Base-by-base conservation (phyloP, 495 filamentous ascomycete species). In the Penicillium angulare region DNA sequence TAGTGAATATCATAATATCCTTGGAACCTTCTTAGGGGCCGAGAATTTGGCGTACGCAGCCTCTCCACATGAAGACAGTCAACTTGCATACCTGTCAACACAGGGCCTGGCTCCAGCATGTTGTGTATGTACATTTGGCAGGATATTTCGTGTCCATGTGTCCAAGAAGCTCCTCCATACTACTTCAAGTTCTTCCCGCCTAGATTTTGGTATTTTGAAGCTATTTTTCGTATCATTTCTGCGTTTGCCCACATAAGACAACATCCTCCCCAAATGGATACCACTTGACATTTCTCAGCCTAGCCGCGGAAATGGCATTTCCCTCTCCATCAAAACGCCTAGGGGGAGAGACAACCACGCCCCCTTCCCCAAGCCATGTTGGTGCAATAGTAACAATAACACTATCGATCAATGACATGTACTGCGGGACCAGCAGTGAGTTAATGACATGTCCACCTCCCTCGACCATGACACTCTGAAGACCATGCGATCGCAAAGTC, bases 351-450 rank as follows among this genome's bases (percentile, higher is more conserved):
- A 95, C 86, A 16, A 81, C 78, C 15, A 95, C 88, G 1, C 90
- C 89, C 2, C 88, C 89, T 50, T 77, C 69, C 4, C 91, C 91
- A 13, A 96, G 68, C 82, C 87, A 96, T 3, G 81, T 87, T 1
- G 91, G 92, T 3, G 92, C 90, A 59, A 96, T 82, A 0, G 92
- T 95, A 23, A 95, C 72, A 59, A 96, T 85, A 17, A 95, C 83
- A n/a, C 81, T 81, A 51, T 84, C 74, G 29, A 96, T 71, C n/a
- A 91, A 63, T 22, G 55, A 49, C 58, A 65, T 67, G 8, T 39
- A 64, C 3, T 66, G 50, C 33, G 86, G 81, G 29, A 77, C 74
- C 7, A 96, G 72, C 1, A 96, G 71, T 12, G 84, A 81, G 54
- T 89, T 89, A 56, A 96, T 92, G 34, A 96, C 79, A 22, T 76